These are phyloP conservation scores for Hirsutella rhossiliensis DNA, from an alignment of 2,329 filamentous ascomycete genomes.

Conservation along the genomic window DNA sequence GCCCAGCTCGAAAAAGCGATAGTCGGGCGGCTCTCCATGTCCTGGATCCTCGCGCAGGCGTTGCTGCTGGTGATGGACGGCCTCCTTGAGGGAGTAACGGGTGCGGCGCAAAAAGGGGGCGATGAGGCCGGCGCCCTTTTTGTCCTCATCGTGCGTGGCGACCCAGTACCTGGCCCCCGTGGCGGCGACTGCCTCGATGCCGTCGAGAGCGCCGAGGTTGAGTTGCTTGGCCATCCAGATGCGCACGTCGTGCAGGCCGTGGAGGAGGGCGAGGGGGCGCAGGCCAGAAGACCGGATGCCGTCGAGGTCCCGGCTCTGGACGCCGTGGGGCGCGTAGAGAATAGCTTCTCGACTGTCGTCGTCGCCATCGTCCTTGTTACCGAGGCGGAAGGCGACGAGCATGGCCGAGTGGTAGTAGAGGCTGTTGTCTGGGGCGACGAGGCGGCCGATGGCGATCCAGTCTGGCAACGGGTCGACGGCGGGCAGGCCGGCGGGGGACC, in stretches of 20 bases:
- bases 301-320: conserved; percentile 31
- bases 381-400: conserved; percentile 38
- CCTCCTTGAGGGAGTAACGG: conserved; percentile 29
- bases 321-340: conserved; percentile 54
- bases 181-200: conserved; percentile 39
- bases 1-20: conserved; percentile 37
- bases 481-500: conserved; percentile 5
- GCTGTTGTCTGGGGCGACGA: conserved; percentile 39
- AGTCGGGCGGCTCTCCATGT: conserved; percentile 20
- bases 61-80: conserved; percentile 23
- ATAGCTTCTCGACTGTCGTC: conserved; percentile 34
- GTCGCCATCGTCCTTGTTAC: background rate
- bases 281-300: conserved; percentile 30
- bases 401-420: conserved; percentile 52
- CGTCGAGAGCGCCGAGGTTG: conserved; percentile 53
- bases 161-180: conserved; percentile 50
- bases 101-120: conserved; percentile 35
- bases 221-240: conserved; percentile 38
- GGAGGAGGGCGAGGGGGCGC: conserved; percentile 44
- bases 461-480: conserved; percentile 30
- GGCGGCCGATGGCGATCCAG: conserved; percentile 49
- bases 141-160: conserved; percentile 53
- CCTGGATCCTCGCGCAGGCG: conserved; percentile 3
- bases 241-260: conserved; percentile 52
- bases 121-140: conserved; percentile 45